Base-by-base conservation (phyloP, 768 basidiomycete genomes). In the Naganishia onofrii region DNA sequence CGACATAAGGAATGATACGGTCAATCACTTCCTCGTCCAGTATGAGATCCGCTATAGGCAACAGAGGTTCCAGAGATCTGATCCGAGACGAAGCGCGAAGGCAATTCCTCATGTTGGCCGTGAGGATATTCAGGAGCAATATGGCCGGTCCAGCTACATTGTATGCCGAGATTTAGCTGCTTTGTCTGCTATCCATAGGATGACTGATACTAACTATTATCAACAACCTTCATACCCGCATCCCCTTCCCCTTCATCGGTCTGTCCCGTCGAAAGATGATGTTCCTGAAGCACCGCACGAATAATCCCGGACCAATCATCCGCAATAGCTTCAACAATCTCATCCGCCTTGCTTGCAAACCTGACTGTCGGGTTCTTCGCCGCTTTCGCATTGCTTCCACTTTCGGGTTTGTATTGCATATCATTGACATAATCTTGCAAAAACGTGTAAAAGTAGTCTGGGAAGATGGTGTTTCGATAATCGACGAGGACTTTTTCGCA, bases 11-110 rank as follows among this genome's bases (percentile, higher is more conserved):
- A 2, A 95, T 85, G 83, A 96, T 87, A 1, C 94, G 87, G 78
- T 99, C 96, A 64, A 97, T 82, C 78, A 94, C 94, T 3, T 93
- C 92, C 80, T 97, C 96, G 76, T 98, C 96, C 0, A 92, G 92
- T 42, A 98, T 83, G 74, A 90, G 89, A 13, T 86, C 85, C 9
- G 87, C 85, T 19, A 98, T 83, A 0, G 91, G 90, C 29, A 96
- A 84, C 68, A 96, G 89, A 5, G 95, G 85, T 75, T 97, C 93
- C 56, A 98, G 81, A 0, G 89, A 91, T 42, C 87, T 88, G 28
- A 94, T 82, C 80, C 92, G 92, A 23, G 92, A 93, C 29, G 90
- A 89, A 0, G 95, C 92, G 0, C 92, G 84, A 12, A 84, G 82
- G 75, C 91, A 95, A 74, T 93, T 94, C 42, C 96, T 87, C 28